These are phyloP conservation scores for Colletotrichum sp. DNA, from an alignment of 2,329 filamentous ascomycete species.

Conservation along the genomic window DNA sequence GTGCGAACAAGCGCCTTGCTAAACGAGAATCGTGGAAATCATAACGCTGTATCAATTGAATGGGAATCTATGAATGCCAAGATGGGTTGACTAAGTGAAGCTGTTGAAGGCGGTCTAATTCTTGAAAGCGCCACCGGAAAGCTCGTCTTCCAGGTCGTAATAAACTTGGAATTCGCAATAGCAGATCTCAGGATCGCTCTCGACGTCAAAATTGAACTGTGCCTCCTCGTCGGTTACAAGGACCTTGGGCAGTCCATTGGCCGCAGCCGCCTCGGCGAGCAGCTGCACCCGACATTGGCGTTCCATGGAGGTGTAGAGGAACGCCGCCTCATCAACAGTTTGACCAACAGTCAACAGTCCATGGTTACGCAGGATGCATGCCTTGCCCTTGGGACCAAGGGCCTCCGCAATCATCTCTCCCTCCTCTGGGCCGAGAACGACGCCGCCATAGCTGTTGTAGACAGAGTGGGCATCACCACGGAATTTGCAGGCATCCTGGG, in stretches of 20 bases:
- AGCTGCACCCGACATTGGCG: conserved; percentile 71
- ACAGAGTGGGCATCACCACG: conserved; percentile 66
- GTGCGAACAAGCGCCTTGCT: neutral
- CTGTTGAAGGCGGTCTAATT: neutral
- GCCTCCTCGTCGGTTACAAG: conserved; percentile 48
- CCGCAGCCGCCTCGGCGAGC: conserved; percentile 56
- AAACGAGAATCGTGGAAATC: neutral
- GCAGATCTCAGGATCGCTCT: conserved; percentile 23
- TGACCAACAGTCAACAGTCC: conserved; percentile 71
- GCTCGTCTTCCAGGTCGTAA: conserved; percentile 22
- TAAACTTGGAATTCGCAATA: conserved; percentile 25
- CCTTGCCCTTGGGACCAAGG: conserved; percentile 62
- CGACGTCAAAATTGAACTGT: conserved; percentile 31
- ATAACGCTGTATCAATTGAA: neutral
- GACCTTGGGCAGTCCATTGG: conserved; percentile 35
- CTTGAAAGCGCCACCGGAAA: conserved; percentile 14
- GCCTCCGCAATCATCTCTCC: conserved; percentile 66
- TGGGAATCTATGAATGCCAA: neutral
- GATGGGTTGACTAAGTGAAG: neutral
- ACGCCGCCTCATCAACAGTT: conserved; percentile 77
- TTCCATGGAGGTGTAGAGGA: conserved; percentile 71
- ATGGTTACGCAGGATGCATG: conserved; percentile 72
- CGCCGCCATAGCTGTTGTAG: conserved; percentile 60
- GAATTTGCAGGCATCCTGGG: conserved; percentile 68
- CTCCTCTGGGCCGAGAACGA: conserved; percentile 65